phyloP scores from a whole-genome alignment of 352 stramenopile species.

The Phytophthora megakarya region DNA sequence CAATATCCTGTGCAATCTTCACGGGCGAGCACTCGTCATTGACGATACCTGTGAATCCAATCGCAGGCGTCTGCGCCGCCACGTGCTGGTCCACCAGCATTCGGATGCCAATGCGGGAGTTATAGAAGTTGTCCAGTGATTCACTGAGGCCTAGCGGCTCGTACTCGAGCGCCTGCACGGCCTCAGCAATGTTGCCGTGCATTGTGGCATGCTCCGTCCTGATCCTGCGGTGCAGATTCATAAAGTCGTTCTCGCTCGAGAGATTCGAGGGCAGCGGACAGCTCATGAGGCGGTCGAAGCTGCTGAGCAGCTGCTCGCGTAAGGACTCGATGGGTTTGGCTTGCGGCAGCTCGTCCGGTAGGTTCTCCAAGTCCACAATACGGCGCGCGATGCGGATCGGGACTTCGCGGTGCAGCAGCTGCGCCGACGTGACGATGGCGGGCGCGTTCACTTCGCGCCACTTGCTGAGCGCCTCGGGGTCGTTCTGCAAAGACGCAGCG shows the following conservation, averaged over 20 bases:
- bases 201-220: slow-evolving; percentile 69
- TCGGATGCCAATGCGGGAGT: slow-evolving; percentile 82
- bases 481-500: slow-evolving; percentile 52
- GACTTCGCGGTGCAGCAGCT: slow-evolving; percentile 78
- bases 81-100: slow-evolving; percentile 86
- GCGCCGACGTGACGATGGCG: slow-evolving; percentile 78
- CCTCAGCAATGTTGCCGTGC: slow-evolving; percentile 71
- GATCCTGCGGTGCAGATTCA: slow-evolving; percentile 63
- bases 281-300: slow-evolving; percentile 76
- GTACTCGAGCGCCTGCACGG: slow-evolving; percentile 58
- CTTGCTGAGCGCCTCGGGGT: slow-evolving; percentile 51
- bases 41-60: slow-evolving; percentile 70
- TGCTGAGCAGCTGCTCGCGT: slow-evolving; percentile 64
- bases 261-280: slow-evolving; percentile 64
- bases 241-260: slow-evolving; percentile 57
- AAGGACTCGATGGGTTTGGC: slow-evolving; percentile 64
- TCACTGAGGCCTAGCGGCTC: slow-evolving; percentile 59
- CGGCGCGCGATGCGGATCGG: slow-evolving; percentile 80
- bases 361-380: slow-evolving; percentile 85
- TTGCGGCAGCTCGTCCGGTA: slow-evolving; percentile 68
- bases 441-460: slow-evolving; percentile 74
- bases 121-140: slow-evolving; percentile 85
- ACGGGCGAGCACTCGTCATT: slow-evolving; percentile 70
- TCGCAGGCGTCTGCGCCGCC: slow-evolving; percentile 56
- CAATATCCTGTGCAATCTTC: slow-evolving; percentile 61